Evolutionary conservation across 2,329 filamentous ascomycete genomes (phyloP), one percentile per base, ranked within the genome.

Genomic region (Coleophoma eucalyptorum): DNA sequence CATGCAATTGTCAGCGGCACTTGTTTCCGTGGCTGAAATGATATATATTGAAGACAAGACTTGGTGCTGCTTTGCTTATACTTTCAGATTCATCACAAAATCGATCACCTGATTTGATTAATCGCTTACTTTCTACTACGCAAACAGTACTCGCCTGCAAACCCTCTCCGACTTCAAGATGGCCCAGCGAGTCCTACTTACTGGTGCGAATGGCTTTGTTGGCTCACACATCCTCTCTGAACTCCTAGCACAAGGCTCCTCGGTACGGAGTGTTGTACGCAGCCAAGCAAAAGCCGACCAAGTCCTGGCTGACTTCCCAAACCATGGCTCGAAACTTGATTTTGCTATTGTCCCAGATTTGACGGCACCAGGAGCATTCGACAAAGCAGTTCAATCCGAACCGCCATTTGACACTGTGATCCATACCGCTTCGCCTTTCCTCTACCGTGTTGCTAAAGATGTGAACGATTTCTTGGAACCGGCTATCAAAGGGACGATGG

Each of bases 281-380:
- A 70, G 69, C 1, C 54, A 70, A 7, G 68, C 68, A 21, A 79
- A 79, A 51, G 74, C 72, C 2, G 51, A 67, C 3, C 63, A 65
- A 3, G 67, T 78, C 16, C 51, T 72, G 16, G 53, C 68, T 5
- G 71, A 72, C 0, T 63, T 75, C 16, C 58, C 63, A 0, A 61
- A 65, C 21, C 43, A 52, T 31, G 45, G 47, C n/a, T 46, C 47
- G 13, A 37, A 56, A 21, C 53, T 76, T 1, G 67, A 70, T 2
- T 74, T 70, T 45, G 71, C 63, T 31, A 79, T 92, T 52, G 87
- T 94, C 13, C 76, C 81, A 40, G 87, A 94, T 56, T 83, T 94
- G 55, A 84, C 85, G 0, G 65, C 81, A 54, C 76, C 81, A 15
- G 79, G 79, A 26, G 87, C 86, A n/a, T 94, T 93, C 58, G 78